Base-by-base conservation (phyloP, 1,284 basidiomycete species). In the Tilletiaria anomala region DNA sequence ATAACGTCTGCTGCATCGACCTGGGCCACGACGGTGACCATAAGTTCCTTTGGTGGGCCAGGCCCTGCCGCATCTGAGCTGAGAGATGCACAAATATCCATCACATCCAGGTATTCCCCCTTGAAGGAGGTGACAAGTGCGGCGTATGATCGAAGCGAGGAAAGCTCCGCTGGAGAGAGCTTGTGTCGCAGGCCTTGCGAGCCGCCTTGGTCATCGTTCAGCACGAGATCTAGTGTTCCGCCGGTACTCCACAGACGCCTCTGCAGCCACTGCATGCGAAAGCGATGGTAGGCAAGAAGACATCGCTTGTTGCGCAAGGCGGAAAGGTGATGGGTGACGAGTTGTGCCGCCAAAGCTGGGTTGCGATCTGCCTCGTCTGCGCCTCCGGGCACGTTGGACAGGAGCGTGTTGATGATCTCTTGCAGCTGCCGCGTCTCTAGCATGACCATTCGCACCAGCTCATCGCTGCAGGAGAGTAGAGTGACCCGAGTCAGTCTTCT, bases 241-340 rank as follows among this genome's bases (percentile, higher is more conserved):
- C 86, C 87, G 11, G 78, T 76, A n/a, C 77, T 72, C 88, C 89
- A 94, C 69, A 85, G 91, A 69, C 83, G 74, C 57, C 82, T 78
- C 52, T 79, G 76, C 42, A 96, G 76, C 44, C 78, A 78, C 57
- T 85, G 80, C 32, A 86, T 69, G 22, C 91, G 77, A 64, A 84
- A 81, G 21, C 76, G 71, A 65, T 94, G 84, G 70, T 96, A 97
- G 1, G 86, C 86, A 26, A 94, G 76, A 5, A 96, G 73, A 63
- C 85, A 87, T 12, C 91, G 80, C 67, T 93, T 91, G 73, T 94
- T 93, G 51, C 87, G 77, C 35, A 79, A 73, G 48, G 89, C 81
- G 19, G 83, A 78, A 6, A 88, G 81, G 66, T 93, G 85, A 58
- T 83, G 79, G 54, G 94, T 77, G 39, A 88, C 76, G 41, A 91